These are phyloP conservation scores for Claviceps sp. DNA, from an alignment of 2,329 filamentous ascomycete species.

Conservation along the genomic window DNA sequence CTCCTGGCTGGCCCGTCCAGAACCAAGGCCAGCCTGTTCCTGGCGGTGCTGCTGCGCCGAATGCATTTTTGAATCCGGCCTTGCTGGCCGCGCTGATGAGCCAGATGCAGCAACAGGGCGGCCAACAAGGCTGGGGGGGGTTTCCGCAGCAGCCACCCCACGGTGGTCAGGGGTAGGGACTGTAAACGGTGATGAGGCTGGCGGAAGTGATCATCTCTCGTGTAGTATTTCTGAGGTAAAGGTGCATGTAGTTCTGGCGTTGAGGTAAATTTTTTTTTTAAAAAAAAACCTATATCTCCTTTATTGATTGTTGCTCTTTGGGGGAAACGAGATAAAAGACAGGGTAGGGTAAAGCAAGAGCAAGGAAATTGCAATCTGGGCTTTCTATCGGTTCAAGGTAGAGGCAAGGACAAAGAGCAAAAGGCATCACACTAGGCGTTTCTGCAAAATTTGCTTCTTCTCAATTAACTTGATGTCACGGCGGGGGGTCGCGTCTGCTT, in stretches of 20 bases:
- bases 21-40: slow-evolving; percentile 17
- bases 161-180: slow-evolving; percentile 5
- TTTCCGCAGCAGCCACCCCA: slow-evolving; percentile 15
- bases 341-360: too few relatives aligned
- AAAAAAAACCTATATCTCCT: background rate
- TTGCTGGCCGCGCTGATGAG: slow-evolving; percentile 38
- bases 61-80: slow-evolving; percentile 39
- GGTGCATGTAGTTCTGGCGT: background rate
- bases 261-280: background rate
- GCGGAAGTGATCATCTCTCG: background rate
- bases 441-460: background rate
- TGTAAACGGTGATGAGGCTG: background rate
- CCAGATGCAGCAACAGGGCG: slow-evolving; percentile 26
- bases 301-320: too few relatives aligned
- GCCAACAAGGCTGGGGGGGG: slow-evolving; percentile 14
- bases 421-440: background rate
- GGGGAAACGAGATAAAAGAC: too few relatives aligned
- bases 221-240: background rate
- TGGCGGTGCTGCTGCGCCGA: slow-evolving; percentile 21
- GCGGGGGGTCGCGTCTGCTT: too few relatives aligned
- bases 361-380: too few relatives aligned
- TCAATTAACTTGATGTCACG: background rate
- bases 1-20: slow-evolving; percentile 16
- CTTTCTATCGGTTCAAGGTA: background rate
- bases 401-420: background rate